These are phyloP conservation scores for Penicillium angulare DNA, from an alignment of 495 filamentous ascomycete genomes.

Conservation along the genomic window DNA sequence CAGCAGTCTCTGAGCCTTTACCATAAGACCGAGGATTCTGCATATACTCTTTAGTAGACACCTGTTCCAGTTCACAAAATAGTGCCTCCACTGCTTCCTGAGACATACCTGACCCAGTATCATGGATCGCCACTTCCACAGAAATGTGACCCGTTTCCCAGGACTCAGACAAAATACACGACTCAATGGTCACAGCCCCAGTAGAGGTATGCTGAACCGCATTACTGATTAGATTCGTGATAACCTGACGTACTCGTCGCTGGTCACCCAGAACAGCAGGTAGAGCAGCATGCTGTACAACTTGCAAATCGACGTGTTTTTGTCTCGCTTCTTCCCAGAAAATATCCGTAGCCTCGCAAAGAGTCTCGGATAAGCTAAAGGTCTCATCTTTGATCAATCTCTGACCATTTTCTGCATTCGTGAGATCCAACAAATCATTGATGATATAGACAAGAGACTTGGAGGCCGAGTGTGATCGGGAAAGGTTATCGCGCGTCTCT, in stretches of 20 bases:
- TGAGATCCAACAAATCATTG: constrained; percentile 87
- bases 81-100: constrained; percentile 69
- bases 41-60: constrained; percentile 57
- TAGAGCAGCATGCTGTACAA: constrained; percentile 66
- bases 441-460: constrained; percentile 91
- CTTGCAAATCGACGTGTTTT: constrained; percentile 66
- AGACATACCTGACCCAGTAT: constrained; percentile 79
- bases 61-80: constrained; percentile 84
- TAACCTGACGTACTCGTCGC: constrained; percentile 74
- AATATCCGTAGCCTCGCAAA: constrained; percentile 69
- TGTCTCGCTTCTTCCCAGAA: constrained; percentile 73
- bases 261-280: constrained; percentile 84
- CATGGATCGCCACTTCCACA: constrained; percentile 71
- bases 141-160: constrained; percentile 45
- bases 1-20: constrained; percentile 9
- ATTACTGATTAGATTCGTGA: constrained; percentile 79
- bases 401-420: constrained; percentile 79
- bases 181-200: constrained; percentile 69
- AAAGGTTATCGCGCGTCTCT: constrained; percentile 81
- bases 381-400: constrained; percentile 74
- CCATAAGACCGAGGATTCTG: constrained; percentile 31
- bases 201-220: constrained; percentile 72
- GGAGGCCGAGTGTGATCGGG: constrained; percentile 84
- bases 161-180: constrained; percentile 47
- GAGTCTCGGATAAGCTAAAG: constrained; percentile 70